Evolutionary conservation across 139 green algal genomes (phyloP), one percentile per base, ranked within the genome.

Genomic region (Chlamydomonas incerta): DNA sequence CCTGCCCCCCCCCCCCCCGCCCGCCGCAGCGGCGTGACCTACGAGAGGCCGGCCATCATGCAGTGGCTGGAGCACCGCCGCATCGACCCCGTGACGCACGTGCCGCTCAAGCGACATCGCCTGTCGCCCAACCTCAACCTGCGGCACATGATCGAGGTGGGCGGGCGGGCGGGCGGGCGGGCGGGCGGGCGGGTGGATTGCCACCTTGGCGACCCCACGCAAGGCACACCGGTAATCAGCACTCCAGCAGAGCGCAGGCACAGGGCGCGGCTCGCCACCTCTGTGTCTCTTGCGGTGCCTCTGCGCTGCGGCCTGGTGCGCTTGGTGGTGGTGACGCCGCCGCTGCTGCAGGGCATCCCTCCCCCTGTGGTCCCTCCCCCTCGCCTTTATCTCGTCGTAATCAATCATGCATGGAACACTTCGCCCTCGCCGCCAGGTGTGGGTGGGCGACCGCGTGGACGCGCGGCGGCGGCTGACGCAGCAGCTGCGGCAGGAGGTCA

Each of bases 121-220:
- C 88, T 94, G 28, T 81, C 87, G 28, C 91, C 91, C 31, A 94
- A 94, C 88, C 81, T 94, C 35, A 90, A 87, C 80, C 75, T 94
- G 60, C 62, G 91, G 0, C 68, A 86, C 47, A 87, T 92, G 60
- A 91, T 93, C 58, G 88, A 93, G 29, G 75, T 57, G 72, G 91
- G 90, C 88, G 79, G 69, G 66, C 79, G 76, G 79, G 79, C 75
- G 77, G 24, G 77, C 18, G 68, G 35, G 35, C 3, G 68, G 20
- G 33, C 13, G 67, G 15, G 37, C 24, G 34, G 6, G 17, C 50
- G n/a, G 72, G 72, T 9, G 23, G 47, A 28, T 46, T 28, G 29
- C 35, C 14, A 75, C 1, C n/a, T 35, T 6, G 29, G 10, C 23
- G 10, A 4, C 65, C 11, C 23, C 10, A 17, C 5, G 10, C 18